phyloP scores from a whole-genome alignment of 2,329 filamentous ascomycete species.

The Phyllosticta ampelicida region DNA sequence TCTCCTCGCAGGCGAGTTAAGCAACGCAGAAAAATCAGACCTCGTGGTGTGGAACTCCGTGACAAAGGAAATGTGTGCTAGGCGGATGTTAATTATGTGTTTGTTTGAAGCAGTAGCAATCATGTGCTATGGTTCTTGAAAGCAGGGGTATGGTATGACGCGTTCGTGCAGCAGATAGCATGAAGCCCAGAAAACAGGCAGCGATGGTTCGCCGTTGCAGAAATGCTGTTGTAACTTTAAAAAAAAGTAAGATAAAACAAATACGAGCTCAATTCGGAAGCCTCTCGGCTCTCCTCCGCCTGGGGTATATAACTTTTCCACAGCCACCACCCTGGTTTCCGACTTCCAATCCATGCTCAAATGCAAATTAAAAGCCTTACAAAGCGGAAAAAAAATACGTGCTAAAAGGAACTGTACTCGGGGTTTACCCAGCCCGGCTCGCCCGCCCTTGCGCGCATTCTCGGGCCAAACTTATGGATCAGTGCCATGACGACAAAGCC shows the following conservation, averaged over 20 bases:
- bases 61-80: too few relatives aligned
- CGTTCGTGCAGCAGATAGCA: too few relatives aligned
- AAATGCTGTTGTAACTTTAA: neutral
- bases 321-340: neutral
- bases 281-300: neutral
- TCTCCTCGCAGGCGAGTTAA: too few relatives aligned
- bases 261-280: neutral
- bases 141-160: too few relatives aligned
- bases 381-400: neutral
- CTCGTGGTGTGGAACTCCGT: too few relatives aligned
- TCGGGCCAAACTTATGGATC: constrained; percentile 17
- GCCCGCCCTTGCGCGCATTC: constrained; percentile 12
- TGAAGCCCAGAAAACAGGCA: too few relatives aligned
- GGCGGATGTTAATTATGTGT: too few relatives aligned
- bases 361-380: neutral
- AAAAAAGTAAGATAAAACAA: neutral
- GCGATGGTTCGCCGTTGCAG: too few relatives aligned
- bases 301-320: neutral
- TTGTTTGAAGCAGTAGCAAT: too few relatives aligned
- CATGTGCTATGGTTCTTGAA: too few relatives aligned
- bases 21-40: too few relatives aligned
- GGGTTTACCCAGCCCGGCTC: constrained; percentile 14
- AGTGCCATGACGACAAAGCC: constrained; percentile 16
- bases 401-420: constrained; percentile 11
- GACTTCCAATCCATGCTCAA: neutral